These are phyloP conservation scores for Carex pumila DNA, from an alignment of 176 grass and related monocot species.

Conservation along the genomic window DNA sequence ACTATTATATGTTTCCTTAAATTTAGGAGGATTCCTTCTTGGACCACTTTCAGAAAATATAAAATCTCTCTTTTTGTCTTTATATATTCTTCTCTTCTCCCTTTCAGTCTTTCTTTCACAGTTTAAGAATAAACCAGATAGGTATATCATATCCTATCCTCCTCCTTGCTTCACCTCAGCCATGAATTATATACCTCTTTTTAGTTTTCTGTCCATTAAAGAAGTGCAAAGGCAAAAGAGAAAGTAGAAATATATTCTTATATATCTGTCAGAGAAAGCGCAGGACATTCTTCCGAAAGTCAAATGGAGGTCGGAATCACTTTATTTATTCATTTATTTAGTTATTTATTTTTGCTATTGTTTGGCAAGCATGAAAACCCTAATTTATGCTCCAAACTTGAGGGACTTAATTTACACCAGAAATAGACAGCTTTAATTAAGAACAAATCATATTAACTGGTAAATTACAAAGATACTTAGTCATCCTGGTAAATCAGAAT, in stretches of 20 bases:
- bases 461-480: neutral
- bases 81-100: slow-evolving; percentile 4
- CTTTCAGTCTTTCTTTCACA: neutral
- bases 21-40: neutral
- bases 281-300: neutral
- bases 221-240: neutral
- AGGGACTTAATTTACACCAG: too few relatives aligned
- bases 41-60: slow-evolving; percentile 8
- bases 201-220: neutral
- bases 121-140: neutral
- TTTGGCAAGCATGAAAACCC: too few relatives aligned
- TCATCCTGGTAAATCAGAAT: too few relatives aligned
- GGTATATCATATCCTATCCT: neutral
- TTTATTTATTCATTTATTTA: neutral
- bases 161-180: neutral
- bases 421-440: too few relatives aligned
- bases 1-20: neutral
- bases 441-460: too few relatives aligned
- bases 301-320: neutral
- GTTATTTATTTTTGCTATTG: too few relatives aligned
- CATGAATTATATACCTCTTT: neutral
- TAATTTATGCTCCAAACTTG: neutral
- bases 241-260: slow-evolving; percentile 5
- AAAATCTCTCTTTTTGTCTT: neutral
- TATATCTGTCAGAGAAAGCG: neutral